These are phyloP conservation scores for Psilocybe sp. DNA, from an alignment of 768 basidiomycete species.

Conservation along the genomic window DNA sequence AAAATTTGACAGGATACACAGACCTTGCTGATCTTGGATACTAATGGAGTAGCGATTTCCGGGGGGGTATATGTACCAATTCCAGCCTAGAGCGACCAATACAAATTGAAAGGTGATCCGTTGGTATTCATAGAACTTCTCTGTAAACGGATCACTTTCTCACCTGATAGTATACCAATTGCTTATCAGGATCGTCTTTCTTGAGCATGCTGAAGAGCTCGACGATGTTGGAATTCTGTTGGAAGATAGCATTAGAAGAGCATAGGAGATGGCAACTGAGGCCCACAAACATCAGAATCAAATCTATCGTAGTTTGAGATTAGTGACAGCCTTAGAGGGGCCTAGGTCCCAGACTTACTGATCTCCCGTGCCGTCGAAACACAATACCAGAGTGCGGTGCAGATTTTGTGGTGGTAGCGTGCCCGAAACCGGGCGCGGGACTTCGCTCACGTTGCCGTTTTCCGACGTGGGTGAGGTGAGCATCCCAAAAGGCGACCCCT, in stretches of 20 bases:
- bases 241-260: neutral
- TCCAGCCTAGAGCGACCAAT: conserved; percentile 34
- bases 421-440: conserved; percentile 4
- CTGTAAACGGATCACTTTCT: neutral
- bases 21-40: conserved; percentile 41
- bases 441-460: neutral
- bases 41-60: conserved; percentile 40
- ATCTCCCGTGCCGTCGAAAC: conserved; percentile 65
- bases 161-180: conserved; percentile 59
- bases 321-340: neutral
- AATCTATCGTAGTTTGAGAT: conserved; percentile 21
- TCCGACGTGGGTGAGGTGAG: neutral
- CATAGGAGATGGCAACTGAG: neutral
- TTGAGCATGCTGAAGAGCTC: conserved; percentile 48
- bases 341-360: conserved; percentile 22
- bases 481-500: neutral
- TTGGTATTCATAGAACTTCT: neutral
- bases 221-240: conserved; percentile 49
- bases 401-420: conserved; percentile 27
- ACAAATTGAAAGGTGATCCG: neutral
- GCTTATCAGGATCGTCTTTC: conserved; percentile 46
- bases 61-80: conserved; percentile 52
- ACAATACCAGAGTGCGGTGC: conserved; percentile 55
- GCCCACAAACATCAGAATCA: conserved; percentile 32
- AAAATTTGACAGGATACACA: neutral